phyloP scores from a whole-genome alignment of 2,329 filamentous ascomycete genomes.

The Colletotrichum sansevieriae region DNA sequence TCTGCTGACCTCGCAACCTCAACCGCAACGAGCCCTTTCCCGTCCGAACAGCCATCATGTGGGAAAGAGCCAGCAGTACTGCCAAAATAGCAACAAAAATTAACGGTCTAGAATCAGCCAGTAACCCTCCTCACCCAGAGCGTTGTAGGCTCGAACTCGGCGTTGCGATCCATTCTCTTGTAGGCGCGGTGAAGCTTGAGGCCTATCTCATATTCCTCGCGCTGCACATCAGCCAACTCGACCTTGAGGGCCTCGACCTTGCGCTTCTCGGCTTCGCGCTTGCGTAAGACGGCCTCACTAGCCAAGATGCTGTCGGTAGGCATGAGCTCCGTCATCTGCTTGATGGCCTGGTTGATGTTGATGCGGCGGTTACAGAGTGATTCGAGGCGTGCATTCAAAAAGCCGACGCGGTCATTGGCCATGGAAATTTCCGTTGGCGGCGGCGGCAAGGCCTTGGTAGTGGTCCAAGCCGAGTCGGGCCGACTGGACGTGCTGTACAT shows the following conservation, averaged over 20 bases:
- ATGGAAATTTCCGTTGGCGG: conserved; percentile 70
- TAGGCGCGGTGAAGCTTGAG: conserved; percentile 80
- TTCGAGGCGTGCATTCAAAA: conserved; percentile 75
- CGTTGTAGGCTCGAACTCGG: conserved; percentile 73
- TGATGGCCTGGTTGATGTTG: conserved; percentile 80
- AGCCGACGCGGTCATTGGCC: conserved; percentile 73
- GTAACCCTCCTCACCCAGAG: conserved; percentile 86
- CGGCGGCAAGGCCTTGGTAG: conserved; percentile 71
- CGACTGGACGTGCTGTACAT: conserved; percentile 36
- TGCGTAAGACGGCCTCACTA: conserved; percentile 71
- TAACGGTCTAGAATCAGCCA: conserved; percentile 53
- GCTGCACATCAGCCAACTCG: conserved; percentile 79
- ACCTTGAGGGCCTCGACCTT: conserved; percentile 75
- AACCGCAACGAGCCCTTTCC: background rate
- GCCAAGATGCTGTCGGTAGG: conserved; percentile 77
- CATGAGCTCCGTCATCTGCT: conserved; percentile 83
- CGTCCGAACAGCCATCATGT: conserved; percentile 1
- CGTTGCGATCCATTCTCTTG: conserved; percentile 79
- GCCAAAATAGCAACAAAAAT: background rate
- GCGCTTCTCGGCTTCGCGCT: conserved; percentile 68
- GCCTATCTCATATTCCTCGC: conserved; percentile 84
- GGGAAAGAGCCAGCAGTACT: background rate
- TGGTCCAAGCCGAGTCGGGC: conserved; percentile 52
- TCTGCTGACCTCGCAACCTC: conserved; percentile 14
- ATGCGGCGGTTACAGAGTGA: conserved; percentile 75